Base-by-base conservation (phyloP, 345 rosid genomes). In the Eucalyptus pauciflora region DNA sequence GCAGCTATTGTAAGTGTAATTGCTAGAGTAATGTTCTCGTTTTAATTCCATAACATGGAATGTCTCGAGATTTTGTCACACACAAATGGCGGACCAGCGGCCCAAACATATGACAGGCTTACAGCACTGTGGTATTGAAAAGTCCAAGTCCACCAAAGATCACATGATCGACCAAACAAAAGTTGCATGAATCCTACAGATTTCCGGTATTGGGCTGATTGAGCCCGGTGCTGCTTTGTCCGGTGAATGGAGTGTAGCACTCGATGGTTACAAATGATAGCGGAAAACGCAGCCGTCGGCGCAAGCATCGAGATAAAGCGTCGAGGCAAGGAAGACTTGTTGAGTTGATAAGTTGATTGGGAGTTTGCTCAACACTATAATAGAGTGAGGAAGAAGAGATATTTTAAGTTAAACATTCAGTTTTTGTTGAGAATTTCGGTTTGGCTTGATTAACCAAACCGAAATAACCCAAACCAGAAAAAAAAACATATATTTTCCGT, bases 351-450 rank as follows among this genome's bases (percentile, higher is more conserved):
- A 16, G 33, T 12, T 29, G 33, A 3, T 62, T 2, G 71, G 9
- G 0, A 27, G 3, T 31, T 31, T 13, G 37, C 37, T n/a, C 9
- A 1, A 64, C 33, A 4, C 71, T 29, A 29, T 0, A 13, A 13
- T 15, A 52, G 10, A 0, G 10, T 18, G 58, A 52, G 2, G 0
- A 52, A 52, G 25, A 18, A 18, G 25, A 52, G 58, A 52, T 4
- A 52, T 52, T 52, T 52, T 7, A 18, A 52, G 25, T 52, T 52
- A 0, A 2, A 52, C 58, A 52, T 52, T 18, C 25, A 3, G 10
- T 52, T 52, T 52, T 52, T 18, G 10, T 52, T 52, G 24, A 52
- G 3, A 52, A 52, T 52, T 52, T 52, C 0, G 0, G 25, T 52
- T 7, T 52, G 10, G 25, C 25, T 52, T 52, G 58, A 10, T 52